These are phyloP conservation scores for Aspergillus novoparasiticus DNA, from an alignment of 2,329 filamentous ascomycete genomes.

Conservation along the genomic window DNA sequence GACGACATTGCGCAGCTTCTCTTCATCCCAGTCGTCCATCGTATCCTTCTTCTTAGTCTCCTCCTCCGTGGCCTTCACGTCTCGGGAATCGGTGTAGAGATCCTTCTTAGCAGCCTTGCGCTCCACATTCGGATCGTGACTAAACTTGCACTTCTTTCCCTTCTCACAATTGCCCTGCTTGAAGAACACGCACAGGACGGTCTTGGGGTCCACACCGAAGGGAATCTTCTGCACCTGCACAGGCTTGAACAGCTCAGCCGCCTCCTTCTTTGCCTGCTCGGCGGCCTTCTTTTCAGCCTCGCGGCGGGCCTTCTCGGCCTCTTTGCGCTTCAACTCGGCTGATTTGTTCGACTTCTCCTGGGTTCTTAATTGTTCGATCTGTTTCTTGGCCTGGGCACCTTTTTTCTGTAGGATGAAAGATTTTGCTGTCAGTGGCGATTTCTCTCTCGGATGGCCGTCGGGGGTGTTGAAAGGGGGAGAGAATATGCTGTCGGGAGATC, in stretches of 20 bases:
- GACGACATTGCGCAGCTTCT: conserved; percentile 88
- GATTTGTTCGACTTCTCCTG: conserved; percentile 73
- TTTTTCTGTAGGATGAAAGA: conserved; percentile 67
- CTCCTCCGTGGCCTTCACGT: conserved; percentile 66
- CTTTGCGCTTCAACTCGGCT: conserved; percentile 85
- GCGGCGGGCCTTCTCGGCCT: conserved; percentile 63
- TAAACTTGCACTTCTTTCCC: conserved; percentile 97
- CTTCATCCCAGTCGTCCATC: conserved; percentile 97
- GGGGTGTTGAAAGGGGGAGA: conserved; percentile 3
- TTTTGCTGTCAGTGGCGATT: conserved; percentile 21
- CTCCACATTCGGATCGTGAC: conserved; percentile 85
- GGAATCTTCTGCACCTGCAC: conserved; percentile 97
- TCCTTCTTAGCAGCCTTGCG: conserved; percentile 91
- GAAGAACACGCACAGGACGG: conserved; percentile 92
- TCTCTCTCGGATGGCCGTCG: conserved; percentile 7
- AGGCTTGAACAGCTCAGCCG: conserved; percentile 81
- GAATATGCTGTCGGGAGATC: conserved; percentile 2
- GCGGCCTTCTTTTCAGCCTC: conserved; percentile 90
- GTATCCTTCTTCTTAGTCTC: conserved; percentile 82
- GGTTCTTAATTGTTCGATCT: conserved; percentile 80
- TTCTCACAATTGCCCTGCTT: conserved; percentile 98
- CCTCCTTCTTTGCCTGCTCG: conserved; percentile 79
- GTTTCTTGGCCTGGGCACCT: conserved; percentile 83
- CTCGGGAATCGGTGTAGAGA: conserved; percentile 82
- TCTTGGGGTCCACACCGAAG: conserved; percentile 97